Evolutionary conservation across 371 early-diverging fungal genomes (phyloP), one percentile per base, ranked within the genome.

Genomic region (Actinomortierella ambigua): DNA sequence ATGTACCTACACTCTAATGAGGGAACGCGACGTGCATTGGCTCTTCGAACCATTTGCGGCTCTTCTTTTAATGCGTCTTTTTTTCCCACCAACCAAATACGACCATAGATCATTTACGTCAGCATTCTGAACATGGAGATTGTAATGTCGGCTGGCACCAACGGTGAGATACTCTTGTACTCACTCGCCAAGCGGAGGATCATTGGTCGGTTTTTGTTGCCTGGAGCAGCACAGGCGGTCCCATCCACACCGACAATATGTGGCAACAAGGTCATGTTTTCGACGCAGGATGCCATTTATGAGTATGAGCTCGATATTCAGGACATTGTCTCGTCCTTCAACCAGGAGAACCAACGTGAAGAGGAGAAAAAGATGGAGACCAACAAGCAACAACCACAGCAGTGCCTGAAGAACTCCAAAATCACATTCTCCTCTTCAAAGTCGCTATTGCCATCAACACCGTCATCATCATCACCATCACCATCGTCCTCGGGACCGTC

Each of bases 221-320:
- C 71, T n/a, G 62, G 65, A 52, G 66, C 66, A 44, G 58, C 71
- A 1, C 71, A 71, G 34, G 65, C 71, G 23, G 62, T 71, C 15
- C 71, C 61, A 24, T 71, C 65, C 43, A 71, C 66, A 14, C 71
- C 71, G 1, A 71, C 71, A 0, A 61, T 71, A 29, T 63, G 65
- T 39, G 71, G 51, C 0, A 66, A 64, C 47, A 71, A 71, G 48
- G 71, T 59, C 61, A 71, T 71, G 71, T 71, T 71, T 29, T 65
- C 71, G 49, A 71, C 71, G 14, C 56, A 66, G 53, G 71, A 71
- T 44, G 71, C 71, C 9, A 59, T 71, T 1, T 71, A 71, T 17
- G 71, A 71, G 44, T 71, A 71, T n/a, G 71, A 71, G 28, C 60
- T 71, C 23, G 39, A 58, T 52, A 41, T 71, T 26, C 62, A 56